Evolutionary conservation across 306 rosid species (phyloP).

Genomic region (Purshia tridentata): DNA sequence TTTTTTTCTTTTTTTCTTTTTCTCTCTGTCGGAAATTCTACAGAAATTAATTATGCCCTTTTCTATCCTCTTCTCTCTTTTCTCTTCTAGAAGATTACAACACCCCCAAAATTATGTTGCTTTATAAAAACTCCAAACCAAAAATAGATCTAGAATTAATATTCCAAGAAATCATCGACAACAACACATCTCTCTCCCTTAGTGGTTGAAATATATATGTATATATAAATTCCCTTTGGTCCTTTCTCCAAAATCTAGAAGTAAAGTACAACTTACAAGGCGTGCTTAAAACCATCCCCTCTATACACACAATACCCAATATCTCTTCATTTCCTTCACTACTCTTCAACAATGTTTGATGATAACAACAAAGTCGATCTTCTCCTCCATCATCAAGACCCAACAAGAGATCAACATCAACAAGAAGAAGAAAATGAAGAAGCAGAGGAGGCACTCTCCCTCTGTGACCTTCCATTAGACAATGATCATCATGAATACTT

Average conservation of each 20-base stretch:
- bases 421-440: constrained; percentile 9
- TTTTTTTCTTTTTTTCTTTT: neutral
- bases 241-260: constrained; percentile 3
- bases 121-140: constrained; percentile 6
- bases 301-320: neutral
- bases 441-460: constrained; percentile 53
- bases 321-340: neutral
- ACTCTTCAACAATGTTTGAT: constrained; percentile 4
- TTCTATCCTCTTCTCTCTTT: neutral
- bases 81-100: constrained; percentile 5
- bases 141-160: neutral
- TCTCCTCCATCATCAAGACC: neutral
- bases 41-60: neutral
- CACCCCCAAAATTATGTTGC: constrained; percentile 11
- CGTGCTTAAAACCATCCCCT: neutral
- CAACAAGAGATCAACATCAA: too few species aligned
- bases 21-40: neutral
- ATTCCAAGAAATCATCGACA: constrained; percentile 17
- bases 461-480: constrained; percentile 53
- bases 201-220: too few species aligned
- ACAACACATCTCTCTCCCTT: neutral
- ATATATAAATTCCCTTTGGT: constrained; percentile 15
- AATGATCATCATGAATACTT: constrained; percentile 5
- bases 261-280: neutral
- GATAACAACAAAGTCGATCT: neutral